Evolutionary conservation across 164 flowering plant species (phyloP).

Genomic region (Aristolochia californica): DNA sequence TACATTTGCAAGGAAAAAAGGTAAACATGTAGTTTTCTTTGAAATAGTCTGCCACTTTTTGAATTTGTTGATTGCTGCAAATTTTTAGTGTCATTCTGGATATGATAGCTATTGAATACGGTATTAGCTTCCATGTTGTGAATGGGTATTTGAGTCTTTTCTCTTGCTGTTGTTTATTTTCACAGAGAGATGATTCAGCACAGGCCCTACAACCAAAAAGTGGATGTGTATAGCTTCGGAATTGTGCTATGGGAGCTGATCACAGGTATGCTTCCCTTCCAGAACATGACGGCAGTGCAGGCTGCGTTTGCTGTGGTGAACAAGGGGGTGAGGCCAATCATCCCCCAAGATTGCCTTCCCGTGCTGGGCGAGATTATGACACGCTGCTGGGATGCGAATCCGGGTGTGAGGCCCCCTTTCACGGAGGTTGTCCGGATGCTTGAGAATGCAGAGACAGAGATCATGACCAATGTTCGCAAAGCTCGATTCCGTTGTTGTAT

Average conservation of each 20-base stretch:
- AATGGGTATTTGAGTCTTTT: slow-evolving; percentile 2
- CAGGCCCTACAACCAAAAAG: slow-evolving; percentile 83
- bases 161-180: slow-evolving; percentile 1
- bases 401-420: slow-evolving; percentile 78
- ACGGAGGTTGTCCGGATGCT: slow-evolving; percentile 74
- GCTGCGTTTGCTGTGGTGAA: slow-evolving; percentile 94
- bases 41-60: too few species aligned
- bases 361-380: slow-evolving; percentile 78
- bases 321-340: slow-evolving; percentile 61
- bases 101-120: too few species aligned
- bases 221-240: slow-evolving; percentile 91
- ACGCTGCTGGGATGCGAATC: slow-evolving; percentile 84
- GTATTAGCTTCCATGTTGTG: too few species aligned
- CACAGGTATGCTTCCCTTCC: slow-evolving; percentile 79
- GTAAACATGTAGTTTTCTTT: too few species aligned
- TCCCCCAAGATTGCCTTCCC: slow-evolving; percentile 72
- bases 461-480: slow-evolving; percentile 71
- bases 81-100: too few species aligned
- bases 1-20: too few species aligned
- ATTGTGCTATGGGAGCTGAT: slow-evolving; percentile 91
- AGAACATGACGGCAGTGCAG: slow-evolving; percentile 90
- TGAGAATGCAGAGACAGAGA: slow-evolving; percentile 68
- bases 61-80: too few species aligned
- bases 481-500: slow-evolving; percentile 87
- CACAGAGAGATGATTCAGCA: slow-evolving; percentile 96